These are phyloP conservation scores for Trifolium fragiferum DNA, from an alignment of 306 rosid genomes.

Conservation along the genomic window DNA sequence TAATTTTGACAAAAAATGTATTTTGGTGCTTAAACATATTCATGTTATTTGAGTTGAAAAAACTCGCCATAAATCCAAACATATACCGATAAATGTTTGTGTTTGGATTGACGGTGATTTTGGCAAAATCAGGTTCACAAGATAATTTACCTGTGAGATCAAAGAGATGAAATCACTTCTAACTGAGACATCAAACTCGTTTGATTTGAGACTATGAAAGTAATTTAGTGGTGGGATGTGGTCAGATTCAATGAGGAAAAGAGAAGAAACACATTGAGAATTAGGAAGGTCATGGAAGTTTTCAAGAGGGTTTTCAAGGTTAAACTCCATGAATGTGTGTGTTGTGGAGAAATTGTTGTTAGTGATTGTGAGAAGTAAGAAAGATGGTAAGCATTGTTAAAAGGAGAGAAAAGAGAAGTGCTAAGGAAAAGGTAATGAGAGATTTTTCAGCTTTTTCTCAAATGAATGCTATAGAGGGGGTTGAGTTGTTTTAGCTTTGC, in stretches of 20 bases:
- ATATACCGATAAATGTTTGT: not conserved
- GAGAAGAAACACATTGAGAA: constrained; percentile 57
- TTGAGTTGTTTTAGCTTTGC: constrained; percentile 45
- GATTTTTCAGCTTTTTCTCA: constrained; percentile 44
- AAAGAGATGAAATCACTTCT: constrained; percentile 63
- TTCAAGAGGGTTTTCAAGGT: constrained; percentile 86
- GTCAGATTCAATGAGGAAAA: constrained; percentile 75
- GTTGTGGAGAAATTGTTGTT: constrained; percentile 4
- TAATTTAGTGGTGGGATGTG: constrained; percentile 74
- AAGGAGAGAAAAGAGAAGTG: constrained; percentile 22
- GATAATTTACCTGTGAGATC: constrained; percentile 67
- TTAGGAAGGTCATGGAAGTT: constrained; percentile 50
- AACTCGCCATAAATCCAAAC: not conserved
- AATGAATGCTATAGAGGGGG: constrained; percentile 44
- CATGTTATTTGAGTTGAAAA: not conserved
- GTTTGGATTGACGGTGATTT: not conserved
- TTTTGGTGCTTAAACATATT: not conserved
- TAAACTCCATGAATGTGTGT: constrained; percentile 71
- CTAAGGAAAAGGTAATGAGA: constrained; percentile 40
- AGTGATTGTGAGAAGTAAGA: constrained; percentile 33
- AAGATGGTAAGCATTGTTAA: constrained; percentile 45
- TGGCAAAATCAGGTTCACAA: not conserved
- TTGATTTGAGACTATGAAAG: constrained; percentile 57
- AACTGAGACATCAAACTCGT: constrained; percentile 54
- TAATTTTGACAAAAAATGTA: not conserved